These are phyloP conservation scores for Debaryomyces sp. DNA, from an alignment of 1,139 yeast species.

Conservation along the genomic window DNA sequence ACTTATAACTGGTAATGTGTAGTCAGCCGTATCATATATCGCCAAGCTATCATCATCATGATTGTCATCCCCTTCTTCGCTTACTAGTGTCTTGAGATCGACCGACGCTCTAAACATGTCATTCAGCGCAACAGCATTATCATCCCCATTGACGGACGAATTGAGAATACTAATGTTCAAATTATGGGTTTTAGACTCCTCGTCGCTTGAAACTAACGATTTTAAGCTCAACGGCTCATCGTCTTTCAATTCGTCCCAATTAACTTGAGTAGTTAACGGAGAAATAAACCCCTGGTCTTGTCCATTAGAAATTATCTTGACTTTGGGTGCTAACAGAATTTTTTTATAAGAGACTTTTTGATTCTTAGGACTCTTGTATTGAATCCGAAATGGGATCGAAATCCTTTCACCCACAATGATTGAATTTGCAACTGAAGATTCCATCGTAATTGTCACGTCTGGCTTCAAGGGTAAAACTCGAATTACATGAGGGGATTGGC, in stretches of 20 bases:
- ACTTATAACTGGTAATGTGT: slow-evolving; percentile 33
- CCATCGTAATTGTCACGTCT: slow-evolving; percentile 16
- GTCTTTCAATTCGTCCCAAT: slow-evolving; percentile 45
- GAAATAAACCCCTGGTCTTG: slow-evolving; percentile 17
- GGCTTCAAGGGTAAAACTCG: slow-evolving; percentile 27
- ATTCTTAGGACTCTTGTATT: slow-evolving; percentile 18
- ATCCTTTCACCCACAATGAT: slow-evolving; percentile 36
- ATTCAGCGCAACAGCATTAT: slow-evolving; percentile 1
- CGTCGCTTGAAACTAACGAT: slow-evolving; percentile 14
- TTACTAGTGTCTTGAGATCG: slow-evolving; percentile 29
- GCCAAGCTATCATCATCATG: slow-evolving; percentile 16
- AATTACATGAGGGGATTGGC: slow-evolving; percentile 12
- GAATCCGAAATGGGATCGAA: slow-evolving; percentile 22
- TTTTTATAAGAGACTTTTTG: slow-evolving; percentile 23
- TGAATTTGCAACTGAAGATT: slow-evolving; percentile 3
- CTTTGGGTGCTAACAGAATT: slow-evolving; percentile 24
- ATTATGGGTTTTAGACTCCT: slow-evolving; percentile 14
- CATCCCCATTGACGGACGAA: slow-evolving; percentile 14
- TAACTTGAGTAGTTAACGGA: slow-evolving; percentile 25
- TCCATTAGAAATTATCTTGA: slow-evolving; percentile 20
- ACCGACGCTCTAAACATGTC: slow-evolving; percentile 18
- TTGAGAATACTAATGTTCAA: slow-evolving; percentile 33
- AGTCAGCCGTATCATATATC: slow-evolving; percentile 32
- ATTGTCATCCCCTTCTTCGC: slow-evolving; percentile 16
- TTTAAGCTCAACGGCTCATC: slow-evolving; percentile 39